Base-by-base conservation (phyloP, 108 stramenopile species). In the Cyclotella choctawhatcheeana region DNA sequence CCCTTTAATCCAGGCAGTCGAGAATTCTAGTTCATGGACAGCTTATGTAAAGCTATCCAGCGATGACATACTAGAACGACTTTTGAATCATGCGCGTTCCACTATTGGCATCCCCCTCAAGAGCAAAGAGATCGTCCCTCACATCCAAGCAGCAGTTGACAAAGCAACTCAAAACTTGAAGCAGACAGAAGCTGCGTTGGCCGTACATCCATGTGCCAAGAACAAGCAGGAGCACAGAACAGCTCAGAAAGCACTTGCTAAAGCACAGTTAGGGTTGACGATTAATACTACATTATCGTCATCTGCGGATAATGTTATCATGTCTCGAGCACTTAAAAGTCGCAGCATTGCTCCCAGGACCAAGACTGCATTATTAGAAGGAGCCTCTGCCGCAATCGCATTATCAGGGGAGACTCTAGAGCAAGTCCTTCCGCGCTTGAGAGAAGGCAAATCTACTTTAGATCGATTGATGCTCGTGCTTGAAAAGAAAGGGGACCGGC, bases 151-250 rank as follows among this genome's bases (percentile, higher is more conserved):
- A 16, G 58, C 44, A 27, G 34, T 59, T 32, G 60, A 58, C 2
- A 21, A 50, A 14, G 56, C 64, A 13, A 67, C 37, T 48, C 51
- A 43, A 44, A 65, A 45, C 44, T 16, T 43, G 31, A 31, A 74
- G 4, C 43, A 58, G 14, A 60, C 67, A 4, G 44, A 67, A 16
- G 69, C 76, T 25, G 58, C 45, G 59, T 26, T 13, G 20, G 61
- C 21, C 22, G 67, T 76, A 33, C 74, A 76, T 20, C 74, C 74
- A 7, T 69, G 31, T 13, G 32, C 27, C 0, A 37, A 69, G 7
- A 69, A 53, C 27, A 69, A 56, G 54, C 29, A 69, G 32, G 31
- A 32, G 59, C 56, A 37, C 32, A 1, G 32, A 17, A 32, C 18
- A 69, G 45, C 55, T 13, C 55, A 69, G 32, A 51, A 69, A 26